Conservation (phyloP, 306 rosid genomes). For the Prunus mume region DNA sequence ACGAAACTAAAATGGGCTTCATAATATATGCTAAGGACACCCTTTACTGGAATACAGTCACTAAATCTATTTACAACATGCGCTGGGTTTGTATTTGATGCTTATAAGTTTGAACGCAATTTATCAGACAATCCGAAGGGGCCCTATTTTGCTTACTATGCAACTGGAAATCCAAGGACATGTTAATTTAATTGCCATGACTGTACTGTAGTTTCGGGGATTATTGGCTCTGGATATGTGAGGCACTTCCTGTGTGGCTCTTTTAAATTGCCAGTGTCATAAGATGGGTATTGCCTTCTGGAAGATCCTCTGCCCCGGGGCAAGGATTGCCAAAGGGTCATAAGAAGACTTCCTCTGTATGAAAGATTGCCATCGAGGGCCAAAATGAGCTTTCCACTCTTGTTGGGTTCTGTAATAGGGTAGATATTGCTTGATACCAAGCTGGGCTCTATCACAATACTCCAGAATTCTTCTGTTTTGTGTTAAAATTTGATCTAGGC, state of each 20-base stretch:
- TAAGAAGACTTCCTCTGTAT: constrained; percentile 58
- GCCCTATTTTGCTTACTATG: constrained; percentile 3
- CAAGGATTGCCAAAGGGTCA: constrained; percentile 89
- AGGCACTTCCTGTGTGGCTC: constrained; percentile 8
- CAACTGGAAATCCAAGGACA: constrained; percentile 22
- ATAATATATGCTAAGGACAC: constrained; percentile 3
- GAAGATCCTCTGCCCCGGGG: constrained; percentile 92
- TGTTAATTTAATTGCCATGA: constrained; percentile 11
- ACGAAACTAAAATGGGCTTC: neutral
- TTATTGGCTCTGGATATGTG: constrained; percentile 7
- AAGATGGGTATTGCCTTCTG: constrained; percentile 53
- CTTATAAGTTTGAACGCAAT: constrained; percentile 7
- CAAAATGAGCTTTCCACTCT: constrained; percentile 87
- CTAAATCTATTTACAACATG: constrained; percentile 13
- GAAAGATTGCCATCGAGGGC: constrained; percentile 62
- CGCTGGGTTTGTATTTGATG: constrained; percentile 1
- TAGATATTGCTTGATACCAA: constrained; percentile 75
- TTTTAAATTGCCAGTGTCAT: constrained; percentile 4
- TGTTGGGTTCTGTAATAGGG: constrained; percentile 66
- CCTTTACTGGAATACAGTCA: neutral
- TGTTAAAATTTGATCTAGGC: constrained; percentile 53
- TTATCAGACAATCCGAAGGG: constrained; percentile 3
- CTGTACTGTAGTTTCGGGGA: constrained; percentile 10
- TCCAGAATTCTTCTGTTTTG: constrained; percentile 71
- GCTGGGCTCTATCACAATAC: constrained; percentile 41